Evolutionary conservation across 306 rosid genomes (phyloP).

Genomic region (Mimosa bimucronata): DNA sequence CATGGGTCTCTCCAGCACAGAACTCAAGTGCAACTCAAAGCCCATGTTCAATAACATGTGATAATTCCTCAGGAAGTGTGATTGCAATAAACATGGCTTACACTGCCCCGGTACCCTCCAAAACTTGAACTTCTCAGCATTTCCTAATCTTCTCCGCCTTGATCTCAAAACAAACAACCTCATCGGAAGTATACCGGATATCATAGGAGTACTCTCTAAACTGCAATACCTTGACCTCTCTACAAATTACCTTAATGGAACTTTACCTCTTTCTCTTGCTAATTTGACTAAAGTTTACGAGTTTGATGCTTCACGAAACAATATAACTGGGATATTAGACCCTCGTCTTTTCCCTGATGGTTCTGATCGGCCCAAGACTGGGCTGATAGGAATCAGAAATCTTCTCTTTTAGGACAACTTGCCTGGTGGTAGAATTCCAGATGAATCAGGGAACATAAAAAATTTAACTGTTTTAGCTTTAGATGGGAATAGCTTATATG

Average conservation of each 20-base stretch:
- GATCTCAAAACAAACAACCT: slow-evolving; percentile 43
- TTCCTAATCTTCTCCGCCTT: slow-evolving; percentile 50
- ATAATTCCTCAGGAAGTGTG: not conserved
- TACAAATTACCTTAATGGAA: slow-evolving; percentile 35
- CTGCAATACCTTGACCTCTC: slow-evolving; percentile 52
- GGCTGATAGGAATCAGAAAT: slow-evolving; percentile 35
- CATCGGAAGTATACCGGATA: not conserved
- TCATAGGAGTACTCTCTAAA: slow-evolving; percentile 34
- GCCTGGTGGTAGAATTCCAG: slow-evolving; percentile 43
- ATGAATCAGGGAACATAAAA: slow-evolving; percentile 46
- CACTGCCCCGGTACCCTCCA: slow-evolving; percentile 37
- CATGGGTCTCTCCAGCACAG: slow-evolving; percentile 4
- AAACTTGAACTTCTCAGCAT: slow-evolving; percentile 43
- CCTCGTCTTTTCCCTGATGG: slow-evolving; percentile 46
- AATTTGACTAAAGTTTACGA: slow-evolving; percentile 45
- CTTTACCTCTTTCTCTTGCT: slow-evolving; percentile 49
- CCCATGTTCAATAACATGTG: slow-evolving; percentile 9
- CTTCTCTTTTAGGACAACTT: slow-evolving; percentile 40
- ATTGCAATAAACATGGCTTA: not conserved
- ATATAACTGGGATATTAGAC: slow-evolving; percentile 42
- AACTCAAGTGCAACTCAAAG: not conserved
- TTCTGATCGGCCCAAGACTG: slow-evolving; percentile 29
- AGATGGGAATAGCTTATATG: slow-evolving; percentile 36
- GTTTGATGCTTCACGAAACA: slow-evolving; percentile 49
- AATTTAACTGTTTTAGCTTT: slow-evolving; percentile 35